Percentiles rank a stretch among this genome's conserved stretches.
Evolutionary conservation across 2,329 filamentous ascomycete species (phyloP).

Genomic region (Colletotrichum somersetense): DNA sequence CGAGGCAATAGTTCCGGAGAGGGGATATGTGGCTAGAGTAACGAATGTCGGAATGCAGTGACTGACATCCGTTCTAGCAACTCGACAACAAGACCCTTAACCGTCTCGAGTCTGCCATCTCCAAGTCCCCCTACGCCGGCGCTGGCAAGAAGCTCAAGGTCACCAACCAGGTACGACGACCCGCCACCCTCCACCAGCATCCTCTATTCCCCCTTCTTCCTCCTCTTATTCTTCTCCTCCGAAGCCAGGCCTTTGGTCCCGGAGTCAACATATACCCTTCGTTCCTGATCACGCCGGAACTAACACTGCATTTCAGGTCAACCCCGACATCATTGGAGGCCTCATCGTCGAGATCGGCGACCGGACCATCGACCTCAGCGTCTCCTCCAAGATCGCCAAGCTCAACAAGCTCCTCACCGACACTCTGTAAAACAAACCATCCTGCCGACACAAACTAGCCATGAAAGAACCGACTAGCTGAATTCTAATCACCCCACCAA

Average conservation of each 20-base stretch:
- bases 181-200: slow-evolving; percentile 44
- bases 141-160: slow-evolving; percentile 99
- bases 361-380: slow-evolving; percentile 97
- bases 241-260: neutral
- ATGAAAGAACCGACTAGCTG: slow-evolving; percentile 33
- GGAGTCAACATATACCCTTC: neutral
- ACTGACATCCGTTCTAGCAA: slow-evolving; percentile 64
- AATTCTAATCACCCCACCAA: slow-evolving; percentile 27
- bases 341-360: slow-evolving; percentile 97
- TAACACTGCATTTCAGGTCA: slow-evolving; percentile 70
- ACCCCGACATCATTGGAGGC: slow-evolving; percentile 93
- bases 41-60: neutral
- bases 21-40: neutral
- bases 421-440: slow-evolving; percentile 80
- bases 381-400: slow-evolving; percentile 94
- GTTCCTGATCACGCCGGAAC: neutral
- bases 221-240: neutral
- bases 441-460: slow-evolving; percentile 8
- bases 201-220: neutral
- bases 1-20: neutral
- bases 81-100: slow-evolving; percentile 88
- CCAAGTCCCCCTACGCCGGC: slow-evolving; percentile 90
- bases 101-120: slow-evolving; percentile 87
- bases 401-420: slow-evolving; percentile 99
- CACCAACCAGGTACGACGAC: slow-evolving; percentile 78